These are phyloP conservation scores for Nicotiana otophora DNA, from an alignment of 257 asterid genomes.

Conservation along the genomic window DNA sequence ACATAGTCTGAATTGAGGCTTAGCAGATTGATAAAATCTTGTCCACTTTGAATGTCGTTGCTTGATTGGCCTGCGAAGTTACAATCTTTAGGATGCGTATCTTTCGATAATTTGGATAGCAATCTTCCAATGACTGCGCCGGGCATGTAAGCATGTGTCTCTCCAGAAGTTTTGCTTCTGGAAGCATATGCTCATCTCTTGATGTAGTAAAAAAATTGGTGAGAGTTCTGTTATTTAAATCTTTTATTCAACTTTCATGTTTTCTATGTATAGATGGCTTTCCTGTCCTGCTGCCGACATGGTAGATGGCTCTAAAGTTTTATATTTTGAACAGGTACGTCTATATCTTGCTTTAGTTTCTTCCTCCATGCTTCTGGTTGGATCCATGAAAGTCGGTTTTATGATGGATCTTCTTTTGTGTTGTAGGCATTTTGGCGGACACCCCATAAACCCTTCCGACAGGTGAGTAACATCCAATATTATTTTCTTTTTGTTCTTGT, in stretches of 20 bases:
- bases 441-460: conserved; percentile 89
- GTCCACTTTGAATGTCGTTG: background rate
- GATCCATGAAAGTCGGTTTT: background rate
- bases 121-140: background rate
- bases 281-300: conserved; percentile 93
- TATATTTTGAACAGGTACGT: conserved; percentile 85
- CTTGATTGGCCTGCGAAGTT: background rate
- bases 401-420: conserved; percentile 7
- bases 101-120: background rate
- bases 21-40: background rate
- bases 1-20: background rate
- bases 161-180: background rate
- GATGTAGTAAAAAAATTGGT: background rate
- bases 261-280: conserved; percentile 59
- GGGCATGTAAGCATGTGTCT: background rate
- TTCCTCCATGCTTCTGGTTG: background rate
- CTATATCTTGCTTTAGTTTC: background rate
- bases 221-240: background rate
- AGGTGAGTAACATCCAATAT: conserved; percentile 39
- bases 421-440: conserved; percentile 95
- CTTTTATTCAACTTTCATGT: background rate
- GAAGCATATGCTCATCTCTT: background rate
- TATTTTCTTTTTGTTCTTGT: background rate
- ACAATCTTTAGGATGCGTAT: background rate
- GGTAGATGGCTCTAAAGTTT: conserved; percentile 94